These are phyloP conservation scores for Meyerozyma smithsonii DNA, from an alignment of 1,139 yeast species.

Conservation along the genomic window DNA sequence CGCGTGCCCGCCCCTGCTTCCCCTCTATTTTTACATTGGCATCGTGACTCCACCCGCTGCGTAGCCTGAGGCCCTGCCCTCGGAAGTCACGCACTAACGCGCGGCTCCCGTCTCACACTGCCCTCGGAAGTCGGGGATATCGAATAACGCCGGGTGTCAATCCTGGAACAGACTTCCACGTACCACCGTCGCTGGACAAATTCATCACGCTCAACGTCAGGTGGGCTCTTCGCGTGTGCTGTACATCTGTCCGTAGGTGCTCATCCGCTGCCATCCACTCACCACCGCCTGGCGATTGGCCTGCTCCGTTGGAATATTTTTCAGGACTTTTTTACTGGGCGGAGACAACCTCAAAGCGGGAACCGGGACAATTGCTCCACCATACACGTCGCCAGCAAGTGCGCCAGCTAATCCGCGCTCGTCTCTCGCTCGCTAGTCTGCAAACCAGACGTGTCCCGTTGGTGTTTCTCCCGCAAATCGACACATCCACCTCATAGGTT, in stretches of 20 bases:
- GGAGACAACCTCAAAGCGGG: neutral
- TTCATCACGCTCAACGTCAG: neutral
- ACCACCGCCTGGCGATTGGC: neutral
- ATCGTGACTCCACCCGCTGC: too few species aligned
- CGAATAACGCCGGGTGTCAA: neutral
- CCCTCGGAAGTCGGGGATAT: conserved; percentile 1
- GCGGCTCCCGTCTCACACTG: conserved; percentile 3
- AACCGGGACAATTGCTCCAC: neutral
- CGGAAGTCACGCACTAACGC: conserved; percentile 1
- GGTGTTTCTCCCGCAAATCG: neutral
- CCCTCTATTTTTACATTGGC: too few species aligned
- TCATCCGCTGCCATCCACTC: too few species aligned
- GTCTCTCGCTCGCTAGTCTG: too few species aligned
- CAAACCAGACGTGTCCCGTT: neutral
- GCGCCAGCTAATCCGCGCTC: too few species aligned
- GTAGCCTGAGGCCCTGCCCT: neutral
- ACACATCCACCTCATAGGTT: too few species aligned
- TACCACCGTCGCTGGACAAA: neutral
- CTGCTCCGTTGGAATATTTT: neutral
- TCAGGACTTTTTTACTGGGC: neutral
- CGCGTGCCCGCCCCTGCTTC: too few species aligned
- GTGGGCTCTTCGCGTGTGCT: neutral
- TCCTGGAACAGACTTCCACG: neutral
- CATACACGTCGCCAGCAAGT: too few species aligned
- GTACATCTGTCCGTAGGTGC: too few species aligned